Percentiles rank a stretch among this genome's conserved stretches.
Evolutionary conservation across 2,329 filamentous ascomycete species (phyloP).

Genomic region (Fusarium heterosporum): DNA sequence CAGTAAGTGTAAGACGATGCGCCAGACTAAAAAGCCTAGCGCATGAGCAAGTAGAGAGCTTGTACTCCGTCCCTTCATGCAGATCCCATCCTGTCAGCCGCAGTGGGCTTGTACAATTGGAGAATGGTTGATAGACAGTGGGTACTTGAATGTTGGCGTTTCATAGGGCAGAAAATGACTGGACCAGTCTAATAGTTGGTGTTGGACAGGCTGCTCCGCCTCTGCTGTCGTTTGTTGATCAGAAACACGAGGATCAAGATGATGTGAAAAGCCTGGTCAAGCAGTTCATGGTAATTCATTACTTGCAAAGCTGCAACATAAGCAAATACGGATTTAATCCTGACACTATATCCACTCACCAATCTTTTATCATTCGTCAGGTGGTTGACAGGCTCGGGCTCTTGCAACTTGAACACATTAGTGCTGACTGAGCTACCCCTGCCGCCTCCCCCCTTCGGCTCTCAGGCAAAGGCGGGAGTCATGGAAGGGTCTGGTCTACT

Average conservation of each 20-base stretch:
- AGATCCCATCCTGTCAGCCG: slow-evolving; percentile 37
- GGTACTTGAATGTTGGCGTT: slow-evolving; percentile 24
- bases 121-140: slow-evolving; percentile 1
- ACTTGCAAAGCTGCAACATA: background rate
- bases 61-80: slow-evolving; percentile 16
- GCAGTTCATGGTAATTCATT: background rate
- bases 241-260: background rate
- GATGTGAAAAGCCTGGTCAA: background rate
- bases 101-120: slow-evolving; percentile 28
- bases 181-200: background rate
- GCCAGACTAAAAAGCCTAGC: slow-evolving; percentile 14
- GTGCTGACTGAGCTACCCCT: slow-evolving; percentile 26
- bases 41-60: slow-evolving; percentile 13
- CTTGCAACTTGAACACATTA: slow-evolving; percentile 17
- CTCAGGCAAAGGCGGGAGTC: slow-evolving; percentile 12
- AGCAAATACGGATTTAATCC: background rate
- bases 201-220: slow-evolving; percentile 28
- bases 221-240: slow-evolving; percentile 16
- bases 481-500: slow-evolving; percentile 26
- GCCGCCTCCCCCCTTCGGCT: slow-evolving; percentile 2
- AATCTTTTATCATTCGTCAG: background rate
- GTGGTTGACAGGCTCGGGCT: background rate
- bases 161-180: slow-evolving; percentile 38
- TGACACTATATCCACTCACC: background rate
- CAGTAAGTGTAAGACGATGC: slow-evolving; percentile 30